Conservation (phyloP, 108 stramenopile species). For the Skeletonema grethae region DNA sequence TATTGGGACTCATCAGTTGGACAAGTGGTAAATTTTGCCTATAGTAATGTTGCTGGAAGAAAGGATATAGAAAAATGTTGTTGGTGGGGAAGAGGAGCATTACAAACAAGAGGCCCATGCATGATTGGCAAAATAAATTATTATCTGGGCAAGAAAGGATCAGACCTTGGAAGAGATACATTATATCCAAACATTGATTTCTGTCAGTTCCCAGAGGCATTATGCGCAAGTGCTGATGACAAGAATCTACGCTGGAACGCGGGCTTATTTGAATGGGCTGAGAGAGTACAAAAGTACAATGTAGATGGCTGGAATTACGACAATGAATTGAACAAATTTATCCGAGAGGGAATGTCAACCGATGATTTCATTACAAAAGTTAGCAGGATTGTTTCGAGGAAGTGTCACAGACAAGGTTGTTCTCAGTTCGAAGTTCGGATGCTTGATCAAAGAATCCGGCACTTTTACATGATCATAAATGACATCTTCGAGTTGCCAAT, state of each 20-base stretch:
- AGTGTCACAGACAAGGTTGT: conserved; percentile 31
- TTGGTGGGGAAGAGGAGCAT: conserved; percentile 33
- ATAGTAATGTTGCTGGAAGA: conserved; percentile 28
- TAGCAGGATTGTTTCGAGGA: conserved; percentile 19
- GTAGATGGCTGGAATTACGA: conserved; percentile 35
- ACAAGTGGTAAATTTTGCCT: not conserved
- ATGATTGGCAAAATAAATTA: conserved; percentile 28
- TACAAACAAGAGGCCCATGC: conserved; percentile 2
- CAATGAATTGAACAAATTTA: conserved; percentile 17
- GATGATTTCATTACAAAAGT: conserved; percentile 37
- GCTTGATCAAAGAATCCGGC: conserved; percentile 16
- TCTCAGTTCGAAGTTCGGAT: conserved; percentile 24
- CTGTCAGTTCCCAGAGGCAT: conserved; percentile 26
- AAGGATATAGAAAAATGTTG: conserved; percentile 30
- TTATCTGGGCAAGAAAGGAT: conserved; percentile 20
- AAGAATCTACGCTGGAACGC: conserved; percentile 31
- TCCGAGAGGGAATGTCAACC: conserved; percentile 28
- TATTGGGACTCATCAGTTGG: conserved; percentile 47
- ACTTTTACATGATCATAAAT: conserved; percentile 39
- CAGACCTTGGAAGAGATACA: conserved; percentile 1
- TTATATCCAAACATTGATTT: conserved; percentile 20
- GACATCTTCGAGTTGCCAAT: conserved; percentile 21
- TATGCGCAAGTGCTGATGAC: conserved; percentile 14
- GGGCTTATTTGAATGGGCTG: conserved; percentile 44
- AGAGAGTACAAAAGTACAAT: conserved; percentile 45